A percentile compares a stretch with the other conserved stretches of the same genome.
Evolutionary conservation across 331 rosid species (phyloP).

Genomic region (Erythrophleum ivorense): DNA sequence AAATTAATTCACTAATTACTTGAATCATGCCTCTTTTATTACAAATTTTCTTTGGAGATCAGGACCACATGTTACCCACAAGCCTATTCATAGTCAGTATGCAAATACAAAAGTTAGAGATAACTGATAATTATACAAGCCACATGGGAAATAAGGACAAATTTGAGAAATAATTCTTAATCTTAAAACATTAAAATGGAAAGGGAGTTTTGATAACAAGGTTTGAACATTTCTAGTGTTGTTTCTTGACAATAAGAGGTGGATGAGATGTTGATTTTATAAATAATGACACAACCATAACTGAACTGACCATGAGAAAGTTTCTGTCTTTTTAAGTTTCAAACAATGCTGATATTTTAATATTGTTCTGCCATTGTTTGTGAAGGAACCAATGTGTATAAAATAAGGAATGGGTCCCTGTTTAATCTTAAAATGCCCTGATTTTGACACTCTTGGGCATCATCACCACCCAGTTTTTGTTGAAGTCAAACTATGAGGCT

Average conservation of each 20-base stretch:
- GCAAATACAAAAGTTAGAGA: not conserved
- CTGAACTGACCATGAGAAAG: not conserved
- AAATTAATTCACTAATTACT: not conserved
- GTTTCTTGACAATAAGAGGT: not conserved
- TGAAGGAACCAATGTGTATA: not conserved
- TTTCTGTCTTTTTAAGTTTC: too few species aligned
- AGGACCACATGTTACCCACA: not conserved
- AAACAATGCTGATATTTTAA: not conserved
- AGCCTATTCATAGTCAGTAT: not conserved
- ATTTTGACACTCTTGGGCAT: slow-evolving; percentile 38
- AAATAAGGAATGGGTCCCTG: slow-evolving; percentile 45
- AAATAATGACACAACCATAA: not conserved
- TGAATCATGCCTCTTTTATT: not conserved
- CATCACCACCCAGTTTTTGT: not conserved
- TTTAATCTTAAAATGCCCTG: slow-evolving; percentile 53
- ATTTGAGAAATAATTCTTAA: not conserved
- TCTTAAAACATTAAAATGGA: not conserved
- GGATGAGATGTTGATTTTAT: not conserved
- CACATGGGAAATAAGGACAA: not conserved
- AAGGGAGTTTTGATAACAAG: not conserved
- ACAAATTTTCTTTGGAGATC: not conserved
- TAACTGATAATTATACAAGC: not conserved
- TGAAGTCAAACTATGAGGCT: too few species aligned
- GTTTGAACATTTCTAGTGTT: not conserved
- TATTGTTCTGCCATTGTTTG: too few species aligned